These are phyloP conservation scores for Cadophora sp. DNA, from an alignment of 2,329 filamentous ascomycete species.

Conservation along the genomic window DNA sequence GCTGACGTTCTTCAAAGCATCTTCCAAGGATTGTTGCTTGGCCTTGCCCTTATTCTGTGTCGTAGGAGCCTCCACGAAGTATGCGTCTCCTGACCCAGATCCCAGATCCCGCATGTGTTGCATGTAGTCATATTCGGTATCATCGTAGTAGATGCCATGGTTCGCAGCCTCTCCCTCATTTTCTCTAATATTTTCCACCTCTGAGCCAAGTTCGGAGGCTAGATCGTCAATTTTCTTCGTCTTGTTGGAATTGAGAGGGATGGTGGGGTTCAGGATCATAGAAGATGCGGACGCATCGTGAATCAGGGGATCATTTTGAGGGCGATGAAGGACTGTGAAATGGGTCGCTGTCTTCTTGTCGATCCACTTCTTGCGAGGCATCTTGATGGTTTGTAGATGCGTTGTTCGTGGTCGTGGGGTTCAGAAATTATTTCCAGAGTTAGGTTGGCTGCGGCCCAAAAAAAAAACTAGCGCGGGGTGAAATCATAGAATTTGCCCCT, in stretches of 20 bases:
- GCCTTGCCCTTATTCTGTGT: conserved; percentile 72
- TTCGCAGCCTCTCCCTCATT: conserved; percentile 98
- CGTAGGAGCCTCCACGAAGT: conserved; percentile 80
- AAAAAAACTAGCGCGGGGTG: conserved; percentile 34
- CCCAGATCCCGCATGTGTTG: conserved; percentile 95
- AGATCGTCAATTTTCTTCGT: conserved; percentile 78
- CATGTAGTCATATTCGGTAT: conserved; percentile 98
- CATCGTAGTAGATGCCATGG: conserved; percentile 93
- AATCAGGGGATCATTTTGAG: conserved; percentile 96
- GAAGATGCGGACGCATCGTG: conserved; percentile 88
- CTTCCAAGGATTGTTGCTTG: conserved; percentile 79
- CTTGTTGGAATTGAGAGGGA: conserved; percentile 57
- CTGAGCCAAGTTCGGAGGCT: conserved; percentile 74
- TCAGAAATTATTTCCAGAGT: conserved; percentile 20
- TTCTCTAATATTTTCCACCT: conserved; percentile 69
- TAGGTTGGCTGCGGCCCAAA: not conserved
- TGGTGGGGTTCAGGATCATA: conserved; percentile 83
- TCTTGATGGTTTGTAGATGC: conserved; percentile 47
- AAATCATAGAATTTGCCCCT: conserved; percentile 28
- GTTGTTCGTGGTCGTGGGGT: conserved; percentile 34
- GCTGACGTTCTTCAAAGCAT: conserved; percentile 73
- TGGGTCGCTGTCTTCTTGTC: conserved; percentile 93
- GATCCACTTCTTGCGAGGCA: conserved; percentile 52
- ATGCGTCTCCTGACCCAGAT: conserved; percentile 69
- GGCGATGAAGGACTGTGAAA: conserved; percentile 93